Base-by-base conservation (phyloP, 495 filamentous ascomycete species). In the Penicillium pulvis region DNA sequence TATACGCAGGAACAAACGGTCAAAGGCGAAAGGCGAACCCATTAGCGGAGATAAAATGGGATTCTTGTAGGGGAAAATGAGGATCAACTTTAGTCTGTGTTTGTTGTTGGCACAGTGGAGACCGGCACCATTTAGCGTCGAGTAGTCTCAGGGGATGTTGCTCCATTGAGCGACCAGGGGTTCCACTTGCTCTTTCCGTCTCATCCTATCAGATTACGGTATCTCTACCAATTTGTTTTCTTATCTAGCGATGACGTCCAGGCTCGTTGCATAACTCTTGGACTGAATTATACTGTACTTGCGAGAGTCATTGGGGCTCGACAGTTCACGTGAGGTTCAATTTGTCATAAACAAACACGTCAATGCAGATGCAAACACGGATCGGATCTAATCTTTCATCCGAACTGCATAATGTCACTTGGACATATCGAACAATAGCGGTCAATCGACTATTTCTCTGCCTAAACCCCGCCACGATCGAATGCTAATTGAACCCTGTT, bases 91-190 rank as follows among this genome's bases (percentile, higher is more conserved):
- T n/a, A n/a, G 20, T 30, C 20, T 11, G 44, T 9, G 17, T 45
- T 14, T 41, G 14, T 41, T 41, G 39, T 41, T 41, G 39, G 39
- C 39, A 28, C 44, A n/a, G 57, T 59, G 57, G 57, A 51, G 57
- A 51, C 31, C 19, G 48, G 33, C 39, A 53, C 43, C 17, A 43
- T 48, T 41, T 53, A 54, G 51, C 51, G 50, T 55, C 51, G 35
- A 55, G n/a, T 55, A 59, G 57, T 43, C 12, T 16, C 35, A 47
- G 53, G 23, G 23, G 53, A 45, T 33, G 28, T 35, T 12, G 28
- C 48, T 35, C 6, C 16, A 44, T 47, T 47, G 48, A 14, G 48
- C 9, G 16, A 23, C 9, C 11, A 24, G 2, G 0, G 16, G 30
- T 11, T 35, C 33, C 20, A 31, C 46, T 20, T 30, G 14, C 19